Conservation (phyloP, 106 monocot genomes). For the Hemerocallis citrina region DNA sequence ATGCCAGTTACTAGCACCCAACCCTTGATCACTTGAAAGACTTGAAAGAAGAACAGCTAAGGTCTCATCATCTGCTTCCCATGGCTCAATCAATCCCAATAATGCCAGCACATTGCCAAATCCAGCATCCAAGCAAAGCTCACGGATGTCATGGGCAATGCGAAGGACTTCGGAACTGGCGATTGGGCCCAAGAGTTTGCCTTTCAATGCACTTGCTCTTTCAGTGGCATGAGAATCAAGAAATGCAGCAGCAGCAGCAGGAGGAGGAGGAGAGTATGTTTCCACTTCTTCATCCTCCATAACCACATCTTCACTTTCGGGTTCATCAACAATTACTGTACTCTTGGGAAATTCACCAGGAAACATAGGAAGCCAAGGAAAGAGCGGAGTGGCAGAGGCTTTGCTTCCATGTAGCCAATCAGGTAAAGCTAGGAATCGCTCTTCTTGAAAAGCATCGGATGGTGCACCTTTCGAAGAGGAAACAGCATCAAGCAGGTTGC, state of each 20-base stretch:
- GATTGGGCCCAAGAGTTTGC: slow-evolving; percentile 15
- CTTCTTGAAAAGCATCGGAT: not conserved
- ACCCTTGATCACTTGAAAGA: slow-evolving; percentile 11
- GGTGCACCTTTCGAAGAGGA: not conserved
- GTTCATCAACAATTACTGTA: not conserved
- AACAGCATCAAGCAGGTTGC: slow-evolving; percentile 64
- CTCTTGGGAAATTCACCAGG: not conserved
- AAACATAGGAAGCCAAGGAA: slow-evolving; percentile 70
- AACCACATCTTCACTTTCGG: not conserved
- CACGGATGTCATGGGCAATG: slow-evolving; percentile 32
- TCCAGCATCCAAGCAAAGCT: slow-evolving; percentile 41
- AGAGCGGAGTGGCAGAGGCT: slow-evolving; percentile 13
- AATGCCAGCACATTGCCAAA: slow-evolving; percentile 18
- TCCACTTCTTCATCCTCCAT: slow-evolving; percentile 6
- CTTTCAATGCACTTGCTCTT: slow-evolving; percentile 30
- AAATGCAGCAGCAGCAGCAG: slow-evolving; percentile 4
- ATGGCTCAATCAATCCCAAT: slow-evolving; percentile 51
- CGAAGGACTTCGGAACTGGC: slow-evolving; percentile 19
- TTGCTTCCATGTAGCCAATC: slow-evolving; percentile 45
- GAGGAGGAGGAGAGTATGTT: slow-evolving; percentile 10
- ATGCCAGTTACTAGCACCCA: slow-evolving; percentile 11
- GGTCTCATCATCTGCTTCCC: slow-evolving; percentile 65
- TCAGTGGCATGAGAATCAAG: slow-evolving; percentile 18
- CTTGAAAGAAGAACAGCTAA: slow-evolving; percentile 39
- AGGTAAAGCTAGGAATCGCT: slow-evolving; percentile 46